A percentile compares a stretch with the other conserved stretches of the same genome.
Conservation (phyloP, 805 yeast genomes). For the Metschnikowia vanudenii region DNA sequence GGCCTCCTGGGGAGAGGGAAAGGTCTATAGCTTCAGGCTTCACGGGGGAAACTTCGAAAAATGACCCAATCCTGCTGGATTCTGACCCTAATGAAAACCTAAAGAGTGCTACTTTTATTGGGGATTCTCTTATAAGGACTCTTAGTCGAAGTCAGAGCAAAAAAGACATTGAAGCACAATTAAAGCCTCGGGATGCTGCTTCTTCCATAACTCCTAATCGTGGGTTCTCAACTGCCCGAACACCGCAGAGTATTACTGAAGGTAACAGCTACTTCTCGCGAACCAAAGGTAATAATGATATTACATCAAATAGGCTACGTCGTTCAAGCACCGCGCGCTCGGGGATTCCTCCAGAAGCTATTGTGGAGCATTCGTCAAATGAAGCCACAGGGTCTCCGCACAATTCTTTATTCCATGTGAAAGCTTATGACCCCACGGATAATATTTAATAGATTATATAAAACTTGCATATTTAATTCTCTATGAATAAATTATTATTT, state of each 20-base stretch:
- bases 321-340: slow-evolving; percentile 6
- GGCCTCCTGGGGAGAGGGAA: slow-evolving; percentile 57
- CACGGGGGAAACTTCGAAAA: slow-evolving; percentile 7
- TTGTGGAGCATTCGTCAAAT: slow-evolving; percentile 5
- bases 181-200: neutral
- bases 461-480: neutral
- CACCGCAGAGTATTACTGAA: neutral
- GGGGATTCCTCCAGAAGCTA: slow-evolving; percentile 10
- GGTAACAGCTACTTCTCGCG: slow-evolving; percentile 5
- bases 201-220: neutral
- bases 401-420: neutral
- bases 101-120: slow-evolving; percentile 15
- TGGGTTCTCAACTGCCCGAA: neutral
- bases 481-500: too few relatives aligned
- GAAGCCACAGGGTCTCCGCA: neutral
- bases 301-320: neutral
- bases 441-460: neutral
- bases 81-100: slow-evolving; percentile 3
- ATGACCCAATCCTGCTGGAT: neutral
- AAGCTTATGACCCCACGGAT: slow-evolving; percentile 7
- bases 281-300: neutral
- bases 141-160: slow-evolving; percentile 14
- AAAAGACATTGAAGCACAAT: slow-evolving; percentile 14
- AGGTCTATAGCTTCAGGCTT: slow-evolving; percentile 49
- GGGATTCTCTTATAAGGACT: slow-evolving; percentile 14